These are phyloP conservation scores for Aureobasidium sp. DNA, from an alignment of 2,329 filamentous ascomycete genomes.

Conservation along the genomic window DNA sequence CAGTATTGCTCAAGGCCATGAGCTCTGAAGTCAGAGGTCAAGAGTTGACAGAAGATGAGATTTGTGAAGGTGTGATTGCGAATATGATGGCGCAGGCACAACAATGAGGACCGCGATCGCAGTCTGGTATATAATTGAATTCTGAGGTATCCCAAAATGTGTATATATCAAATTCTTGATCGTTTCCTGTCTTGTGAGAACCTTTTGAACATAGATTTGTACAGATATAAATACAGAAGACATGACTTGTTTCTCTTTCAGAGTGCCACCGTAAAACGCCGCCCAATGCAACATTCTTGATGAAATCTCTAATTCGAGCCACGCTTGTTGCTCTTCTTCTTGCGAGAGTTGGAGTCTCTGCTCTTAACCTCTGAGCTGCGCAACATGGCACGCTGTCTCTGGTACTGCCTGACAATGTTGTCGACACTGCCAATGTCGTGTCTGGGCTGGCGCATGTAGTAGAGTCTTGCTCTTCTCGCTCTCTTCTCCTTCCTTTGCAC, in stretches of 20 bases:
- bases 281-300: slow-evolving; percentile 10
- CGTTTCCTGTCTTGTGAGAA: background rate
- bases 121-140: background rate
- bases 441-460: slow-evolving; percentile 80
- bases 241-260: background rate
- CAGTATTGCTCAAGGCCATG: slow-evolving; percentile 2
- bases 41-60: slow-evolving; percentile 1
- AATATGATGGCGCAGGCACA: background rate
- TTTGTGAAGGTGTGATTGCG: background rate
- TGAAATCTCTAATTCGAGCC: slow-evolving; percentile 18
- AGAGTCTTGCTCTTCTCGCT: slow-evolving; percentile 77
- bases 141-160: too few relatives aligned
- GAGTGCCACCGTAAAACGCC: background rate
- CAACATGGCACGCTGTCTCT: slow-evolving; percentile 39
- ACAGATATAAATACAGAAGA: slow-evolving; percentile 11
- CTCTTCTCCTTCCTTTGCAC: slow-evolving; percentile 80
- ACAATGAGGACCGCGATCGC: background rate
- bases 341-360: slow-evolving; percentile 23
- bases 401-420: slow-evolving; percentile 62
- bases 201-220: background rate
- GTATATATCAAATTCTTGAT: too few relatives aligned
- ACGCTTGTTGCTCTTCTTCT: slow-evolving; percentile 28
- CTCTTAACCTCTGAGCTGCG: slow-evolving; percentile 22
- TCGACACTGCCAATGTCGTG: slow-evolving; percentile 85
- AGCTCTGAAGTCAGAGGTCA: slow-evolving; percentile 2